phyloP scores from a whole-genome alignment of 139 green algal genomes.

The Chlorella sorokiniana region DNA sequence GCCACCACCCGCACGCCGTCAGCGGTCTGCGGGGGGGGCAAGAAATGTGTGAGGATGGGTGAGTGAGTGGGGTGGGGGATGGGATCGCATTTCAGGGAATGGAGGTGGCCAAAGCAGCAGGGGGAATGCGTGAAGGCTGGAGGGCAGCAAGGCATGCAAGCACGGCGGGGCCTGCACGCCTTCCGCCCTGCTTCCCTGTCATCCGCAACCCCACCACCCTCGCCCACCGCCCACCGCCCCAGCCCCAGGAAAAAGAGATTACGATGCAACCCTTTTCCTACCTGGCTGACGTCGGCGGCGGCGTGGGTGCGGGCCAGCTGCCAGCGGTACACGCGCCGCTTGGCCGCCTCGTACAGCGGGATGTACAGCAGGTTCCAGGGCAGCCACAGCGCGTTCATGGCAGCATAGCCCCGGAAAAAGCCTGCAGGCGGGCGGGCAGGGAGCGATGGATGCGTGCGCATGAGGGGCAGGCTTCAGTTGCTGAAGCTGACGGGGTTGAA shows the following conservation, averaged over 20 bases:
- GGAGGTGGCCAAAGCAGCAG: not conserved
- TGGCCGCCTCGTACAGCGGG: constrained; percentile 66
- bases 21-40: not conserved
- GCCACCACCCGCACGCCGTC: not conserved
- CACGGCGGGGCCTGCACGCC: too few species aligned
- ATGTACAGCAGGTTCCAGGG: constrained; percentile 87
- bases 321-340: constrained; percentile 39
- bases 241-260: too few species aligned
- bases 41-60: not conserved
- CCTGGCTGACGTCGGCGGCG: too few species aligned
- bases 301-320: constrained; percentile 4
- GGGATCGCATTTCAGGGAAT: too few species aligned
- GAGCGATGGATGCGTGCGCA: not conserved
- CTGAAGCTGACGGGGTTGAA: too few species aligned
- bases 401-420: constrained; percentile 55
- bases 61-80: too few species aligned
- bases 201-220: constrained; percentile 30
- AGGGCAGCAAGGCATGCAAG: not conserved
- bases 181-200: too few species aligned
- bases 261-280: too few species aligned
- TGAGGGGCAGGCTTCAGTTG: not conserved
- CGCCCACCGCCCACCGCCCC: constrained; percentile 14
- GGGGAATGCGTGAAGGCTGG: too few species aligned
- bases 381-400: constrained; percentile 82
- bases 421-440: not conserved